Base-by-base conservation (phyloP, 768 basidiomycete species). In the Macrolepiota dolichaula region DNA sequence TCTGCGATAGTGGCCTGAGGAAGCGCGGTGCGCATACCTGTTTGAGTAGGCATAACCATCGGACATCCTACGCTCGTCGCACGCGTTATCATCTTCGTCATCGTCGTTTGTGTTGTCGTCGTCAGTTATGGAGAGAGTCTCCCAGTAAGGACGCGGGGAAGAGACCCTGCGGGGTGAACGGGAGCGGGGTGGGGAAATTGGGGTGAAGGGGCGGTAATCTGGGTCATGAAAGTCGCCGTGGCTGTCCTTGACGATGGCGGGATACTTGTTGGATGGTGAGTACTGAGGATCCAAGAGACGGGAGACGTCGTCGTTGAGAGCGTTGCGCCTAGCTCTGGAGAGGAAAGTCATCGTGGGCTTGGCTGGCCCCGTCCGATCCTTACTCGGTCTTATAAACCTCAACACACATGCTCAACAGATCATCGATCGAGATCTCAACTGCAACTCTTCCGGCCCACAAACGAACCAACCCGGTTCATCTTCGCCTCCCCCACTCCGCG, bases 141-240 rank as follows among this genome's bases (percentile, higher is more conserved):
- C 59, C 59, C 59, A 60, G 51, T 60, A 60, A 4, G 59, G 59
- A 35, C 59, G 52, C n/a, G 52, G 42, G 32, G 52, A 54, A 17
- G 52, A 19, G 29, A 27, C 13, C 47, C 53, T 47, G 42, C 32
- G 42, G 52, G 52, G 57, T 40, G 50, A 59, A 22, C 10, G 5
- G 6, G 57, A 50, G 27, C 36, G 47, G 15, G 57, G 52, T 4
- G 51, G 59, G 15, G 60, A 51, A 54, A 64, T 64, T 32, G 63
- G 47, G 27, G 61, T 62, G 63, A 66, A 66, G 4, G 57, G 62
- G 17, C 65, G 42, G 57, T 66, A 66, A 57, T 66, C 65, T 37
- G 65, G 65, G 54, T 66, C 65, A 37, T 66, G 65, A 24, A 66
- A 51, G 63, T 66, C 52, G 47, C 65, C 65, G 32, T 63, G 62